A percentile compares a stretch with the other conserved stretches of the same genome.
phyloP scores from a whole-genome alignment of 176 grass and related monocot species.

The Zoysia japonica region DNA sequence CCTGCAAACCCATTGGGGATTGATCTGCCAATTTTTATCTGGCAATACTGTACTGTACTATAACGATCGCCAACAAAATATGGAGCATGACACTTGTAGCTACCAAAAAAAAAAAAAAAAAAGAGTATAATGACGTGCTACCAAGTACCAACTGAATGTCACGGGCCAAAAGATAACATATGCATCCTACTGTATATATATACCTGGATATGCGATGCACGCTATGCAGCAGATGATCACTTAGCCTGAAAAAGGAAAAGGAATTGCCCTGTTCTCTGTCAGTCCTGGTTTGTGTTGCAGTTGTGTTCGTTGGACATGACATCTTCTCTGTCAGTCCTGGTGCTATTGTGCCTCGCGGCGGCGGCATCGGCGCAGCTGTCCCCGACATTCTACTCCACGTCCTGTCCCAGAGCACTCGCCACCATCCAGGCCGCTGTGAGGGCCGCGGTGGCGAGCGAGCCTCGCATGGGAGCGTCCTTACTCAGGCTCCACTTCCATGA shows the following conservation, averaged over 20 bases:
- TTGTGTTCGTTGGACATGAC: constrained; percentile 9
- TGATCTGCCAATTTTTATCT: neutral
- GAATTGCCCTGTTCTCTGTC: neutral
- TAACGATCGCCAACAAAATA: neutral
- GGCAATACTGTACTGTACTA: too few species aligned
- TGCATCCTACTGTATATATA: neutral
- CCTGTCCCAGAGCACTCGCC: constrained; percentile 48
- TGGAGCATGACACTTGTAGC: neutral
- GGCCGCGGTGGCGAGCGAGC: constrained; percentile 41
- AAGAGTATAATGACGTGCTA: neutral
- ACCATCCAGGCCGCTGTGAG: constrained; percentile 49
- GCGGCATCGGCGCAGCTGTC: constrained; percentile 53
- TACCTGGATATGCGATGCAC: neutral
- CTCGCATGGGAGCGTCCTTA: constrained; percentile 61
- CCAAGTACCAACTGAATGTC: constrained; percentile 26
- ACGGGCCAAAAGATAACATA: constrained; percentile 22
- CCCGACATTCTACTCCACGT: constrained; percentile 44
- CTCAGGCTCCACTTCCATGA: constrained; percentile 84
- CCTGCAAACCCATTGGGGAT: neutral
- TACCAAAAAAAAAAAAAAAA: neutral
- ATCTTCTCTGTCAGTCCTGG: constrained; percentile 18
- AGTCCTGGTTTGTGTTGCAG: neutral
- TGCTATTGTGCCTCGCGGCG: constrained; percentile 40
- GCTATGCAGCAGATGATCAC: neutral
- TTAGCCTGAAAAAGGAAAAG: neutral